Evolutionary conservation across 2,329 filamentous ascomycete species (phyloP), one percentile per base, ranked within the genome.

Genomic region (Hymenoscyphus salicellus): DNA sequence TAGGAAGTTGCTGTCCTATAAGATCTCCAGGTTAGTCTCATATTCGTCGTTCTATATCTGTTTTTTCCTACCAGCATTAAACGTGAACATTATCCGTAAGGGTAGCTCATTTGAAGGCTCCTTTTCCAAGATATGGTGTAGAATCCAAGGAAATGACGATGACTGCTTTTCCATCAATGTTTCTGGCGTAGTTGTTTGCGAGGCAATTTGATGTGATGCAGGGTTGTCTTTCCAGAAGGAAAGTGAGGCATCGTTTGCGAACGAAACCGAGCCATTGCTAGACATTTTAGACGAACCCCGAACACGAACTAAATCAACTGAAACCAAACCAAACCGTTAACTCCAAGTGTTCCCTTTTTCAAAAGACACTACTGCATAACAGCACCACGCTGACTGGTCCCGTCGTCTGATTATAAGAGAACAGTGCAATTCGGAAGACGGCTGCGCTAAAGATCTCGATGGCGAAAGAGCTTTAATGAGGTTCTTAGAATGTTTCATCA

Each of bases 31-130:
- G 23, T 33, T 17, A 20, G 41, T 62, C 26, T 55, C 56, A 36
- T 36, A 20, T 38, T 43, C 55, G 20, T 33, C 2, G 4, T 41
- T 20, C 16, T 17, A 33, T 38, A 17, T 32, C 33, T 16, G 4
- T 10, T n/a, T 46, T 28, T 36, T 52, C 68, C n/a, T 70, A 72
- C 72, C 71, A 28, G 70, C 60, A 62, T 73, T 74, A 58, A 72
- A 72, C 5, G 70, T 68, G 28, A 72, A 74, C 72, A 74, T 74
- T 30, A 69, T 72, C n/a, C 68, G 68, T 2, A 72, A 60, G 8
- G 72, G 68, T 26, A 73, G 55, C 58, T 72, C 68, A 32, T 58
- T 60, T 2, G 65, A 62, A 16, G 67, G 28, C 28, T 66, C 41
- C 4, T 62, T 62, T 59, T 69, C 60, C 46, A 72, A 58, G n/a